These are phyloP conservation scores for Xylaria digitata DNA, from an alignment of 2,329 filamentous ascomycete genomes.

Conservation along the genomic window DNA sequence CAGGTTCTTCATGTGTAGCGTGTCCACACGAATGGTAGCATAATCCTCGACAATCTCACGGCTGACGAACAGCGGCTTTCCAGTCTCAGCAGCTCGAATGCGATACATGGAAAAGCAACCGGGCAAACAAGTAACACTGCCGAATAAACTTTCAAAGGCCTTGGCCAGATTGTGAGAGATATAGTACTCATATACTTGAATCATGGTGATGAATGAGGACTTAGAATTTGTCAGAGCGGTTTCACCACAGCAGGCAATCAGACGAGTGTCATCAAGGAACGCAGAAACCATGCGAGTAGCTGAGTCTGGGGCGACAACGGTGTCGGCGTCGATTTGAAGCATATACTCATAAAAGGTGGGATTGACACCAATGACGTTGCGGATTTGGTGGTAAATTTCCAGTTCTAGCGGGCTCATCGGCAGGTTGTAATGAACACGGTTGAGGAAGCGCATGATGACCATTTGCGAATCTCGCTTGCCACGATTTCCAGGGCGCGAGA, in stretches of 20 bases:
- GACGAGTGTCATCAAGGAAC: constrained; percentile 89
- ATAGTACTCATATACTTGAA: constrained; percentile 99
- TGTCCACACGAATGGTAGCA: constrained; percentile 93
- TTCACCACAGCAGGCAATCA: constrained; percentile 96
- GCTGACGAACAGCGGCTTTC: constrained; percentile 96
- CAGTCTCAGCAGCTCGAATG: constrained; percentile 91
- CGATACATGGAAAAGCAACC: constrained; percentile 99
- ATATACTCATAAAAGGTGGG: constrained; percentile 98
- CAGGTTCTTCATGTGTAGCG: constrained; percentile 98
- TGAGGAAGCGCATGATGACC: constrained; percentile 98
- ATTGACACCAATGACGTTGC: constrained; percentile 98
- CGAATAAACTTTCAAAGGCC: constrained; percentile 96
- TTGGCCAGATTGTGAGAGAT: constrained; percentile 98
- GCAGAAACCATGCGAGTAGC: constrained; percentile 91
- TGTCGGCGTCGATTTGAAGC: constrained; percentile 97
- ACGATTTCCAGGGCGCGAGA: constrained; percentile 93
- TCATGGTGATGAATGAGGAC: constrained; percentile 95
- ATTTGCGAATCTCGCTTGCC: constrained; percentile 99
- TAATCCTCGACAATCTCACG: constrained; percentile 90
- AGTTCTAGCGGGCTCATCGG: constrained; percentile 96
- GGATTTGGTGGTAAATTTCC: constrained; percentile 98
- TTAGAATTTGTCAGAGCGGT: constrained; percentile 94
- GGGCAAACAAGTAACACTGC: constrained; percentile 95
- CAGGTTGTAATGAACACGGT: constrained; percentile 97
- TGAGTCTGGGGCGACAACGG: constrained; percentile 88